Percentiles rank a stretch among this genome's conserved stretches.
Evolutionary conservation across 352 stramenopile genomes (phyloP).

Genomic region (Aphanomyces cochlioides): DNA sequence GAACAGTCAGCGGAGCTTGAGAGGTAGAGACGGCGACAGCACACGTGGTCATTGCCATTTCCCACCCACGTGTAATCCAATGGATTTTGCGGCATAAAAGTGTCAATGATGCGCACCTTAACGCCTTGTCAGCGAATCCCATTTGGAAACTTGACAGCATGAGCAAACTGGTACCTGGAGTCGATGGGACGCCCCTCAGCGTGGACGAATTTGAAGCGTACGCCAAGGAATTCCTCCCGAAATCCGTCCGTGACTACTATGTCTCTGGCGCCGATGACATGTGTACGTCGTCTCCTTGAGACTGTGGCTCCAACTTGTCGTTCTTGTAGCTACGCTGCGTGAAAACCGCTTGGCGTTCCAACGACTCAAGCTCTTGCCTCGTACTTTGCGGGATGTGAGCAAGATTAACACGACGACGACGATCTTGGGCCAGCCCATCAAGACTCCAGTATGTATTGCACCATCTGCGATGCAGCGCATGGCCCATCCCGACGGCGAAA

Average conservation of each 20-base stretch:
- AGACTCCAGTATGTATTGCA: constrained; percentile 92
- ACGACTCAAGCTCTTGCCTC: constrained; percentile 91
- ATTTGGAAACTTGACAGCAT: constrained; percentile 24
- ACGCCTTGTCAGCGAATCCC: too few species aligned
- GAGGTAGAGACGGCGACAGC: too few species aligned
- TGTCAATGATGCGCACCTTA: too few species aligned
- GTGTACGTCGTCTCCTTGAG: constrained; percentile 53
- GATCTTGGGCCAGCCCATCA: constrained; percentile 86
- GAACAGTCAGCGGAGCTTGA: too few species aligned
- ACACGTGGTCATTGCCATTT: too few species aligned
- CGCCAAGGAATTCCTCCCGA: constrained; percentile 83
- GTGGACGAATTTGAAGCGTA: constrained; percentile 89
- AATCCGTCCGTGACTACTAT: constrained; percentile 92
- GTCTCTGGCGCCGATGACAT: constrained; percentile 92
- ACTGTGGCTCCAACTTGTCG: constrained; percentile 40
- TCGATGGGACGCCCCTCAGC: constrained; percentile 74
- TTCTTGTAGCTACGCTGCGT: constrained; percentile 42
- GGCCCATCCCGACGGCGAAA: constrained; percentile 93
- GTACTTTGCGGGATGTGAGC: constrained; percentile 91
- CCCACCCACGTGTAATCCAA: too few species aligned
- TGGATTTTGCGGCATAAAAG: too few species aligned
- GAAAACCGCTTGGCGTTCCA: constrained; percentile 89
- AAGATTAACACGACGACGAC: constrained; percentile 89
- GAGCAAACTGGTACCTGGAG: constrained; percentile 71
- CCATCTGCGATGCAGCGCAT: constrained; percentile 91